Evolutionary conservation across 768 basidiomycete species (phyloP), one percentile per base, ranked within the genome.

Genomic region (Boletus rubroflammeus): DNA sequence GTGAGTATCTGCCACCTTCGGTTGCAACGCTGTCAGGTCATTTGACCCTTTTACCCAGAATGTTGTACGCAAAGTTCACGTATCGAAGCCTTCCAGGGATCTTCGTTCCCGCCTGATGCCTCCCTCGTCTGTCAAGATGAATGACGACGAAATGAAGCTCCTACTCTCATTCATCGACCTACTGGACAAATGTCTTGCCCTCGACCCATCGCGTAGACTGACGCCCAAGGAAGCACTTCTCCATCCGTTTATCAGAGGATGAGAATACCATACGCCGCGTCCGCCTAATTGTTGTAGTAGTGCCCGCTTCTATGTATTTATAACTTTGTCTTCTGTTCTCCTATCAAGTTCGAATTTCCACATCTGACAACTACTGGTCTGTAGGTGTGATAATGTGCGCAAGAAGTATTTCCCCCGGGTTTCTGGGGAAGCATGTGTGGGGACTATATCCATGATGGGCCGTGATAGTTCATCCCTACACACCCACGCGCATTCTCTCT

Each of bases 181-280:
- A 42, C 70, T 99, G 53, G 95, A 98, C 65, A 94, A 88, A 73
- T 96, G 95, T 68, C 77, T 97, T 26, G 76, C 82, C 21, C 78
- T 99, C 15, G 96, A 98, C 67, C 90, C 95, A 2, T 78, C 83
- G 39, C 84, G 92, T 67, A 75, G 96, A 63, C 83, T 97, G 31
- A 85, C 84, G n/a, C 94, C 95, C 2, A 84, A 87, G 64, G 96
- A 98, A 65, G 94, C 92, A 5, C 77, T 98, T 38, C 71, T 79
- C 9, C 94, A 98, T 72, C 84, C 91, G 0, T 98, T 96, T 72
- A 83, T 98, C 52, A 78, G 88, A 48, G 81, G 83, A 51, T 78
- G 60, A 66, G 17, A 50, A 57, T 58, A 59, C 54, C 56, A 49
- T 52, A 53, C 35, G 15, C 44, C 29, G 21, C 54, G 5, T 56